phyloP scores from a whole-genome alignment of 2,329 filamentous ascomycete species.

The Xylariaceae sp. region DNA sequence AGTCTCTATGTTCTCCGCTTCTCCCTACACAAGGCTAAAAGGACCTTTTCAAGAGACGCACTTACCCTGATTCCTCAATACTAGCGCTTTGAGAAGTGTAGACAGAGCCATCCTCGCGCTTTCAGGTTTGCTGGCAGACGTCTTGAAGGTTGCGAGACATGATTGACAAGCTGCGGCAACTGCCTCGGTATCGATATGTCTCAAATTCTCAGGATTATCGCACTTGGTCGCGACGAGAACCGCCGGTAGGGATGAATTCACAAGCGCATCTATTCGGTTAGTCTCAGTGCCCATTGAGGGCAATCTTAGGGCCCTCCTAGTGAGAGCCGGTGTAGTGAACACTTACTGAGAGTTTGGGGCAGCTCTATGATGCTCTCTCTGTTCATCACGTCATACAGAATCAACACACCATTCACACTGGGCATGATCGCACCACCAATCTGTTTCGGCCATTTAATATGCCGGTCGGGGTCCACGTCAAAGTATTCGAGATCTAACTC shows the following conservation, averaged over 20 bases:
- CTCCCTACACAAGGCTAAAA: background rate
- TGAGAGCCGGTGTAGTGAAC: conserved; percentile 1
- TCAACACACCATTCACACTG: conserved; percentile 78
- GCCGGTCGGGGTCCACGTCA: conserved; percentile 59
- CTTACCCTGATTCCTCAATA: conserved; percentile 70
- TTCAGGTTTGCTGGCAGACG: conserved; percentile 70
- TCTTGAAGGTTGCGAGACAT: conserved; percentile 73
- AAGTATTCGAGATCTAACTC: conserved; percentile 69
- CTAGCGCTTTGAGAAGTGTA: conserved; percentile 71
- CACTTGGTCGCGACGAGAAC: conserved; percentile 89
- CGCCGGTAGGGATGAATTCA: conserved; percentile 72
- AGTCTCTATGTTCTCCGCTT: background rate
- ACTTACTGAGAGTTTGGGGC: conserved; percentile 78
- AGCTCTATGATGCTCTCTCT: conserved; percentile 74
- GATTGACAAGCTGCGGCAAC: conserved; percentile 67
- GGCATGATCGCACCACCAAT: conserved; percentile 73
- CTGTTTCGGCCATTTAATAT: conserved; percentile 68
- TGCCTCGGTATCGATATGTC: conserved; percentile 70
- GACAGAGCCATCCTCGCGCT: conserved; percentile 76
- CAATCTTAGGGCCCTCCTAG: background rate
- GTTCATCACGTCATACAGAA: conserved; percentile 86
- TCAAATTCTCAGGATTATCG: conserved; percentile 71
- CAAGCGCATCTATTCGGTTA: conserved; percentile 66
- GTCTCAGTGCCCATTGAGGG: conserved; percentile 7
- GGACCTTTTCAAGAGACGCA: conserved; percentile 21